Evolutionary conservation across 495 filamentous ascomycete species (phyloP), one percentile per base, ranked within the genome.

Genomic region (Penicillium silybi): DNA sequence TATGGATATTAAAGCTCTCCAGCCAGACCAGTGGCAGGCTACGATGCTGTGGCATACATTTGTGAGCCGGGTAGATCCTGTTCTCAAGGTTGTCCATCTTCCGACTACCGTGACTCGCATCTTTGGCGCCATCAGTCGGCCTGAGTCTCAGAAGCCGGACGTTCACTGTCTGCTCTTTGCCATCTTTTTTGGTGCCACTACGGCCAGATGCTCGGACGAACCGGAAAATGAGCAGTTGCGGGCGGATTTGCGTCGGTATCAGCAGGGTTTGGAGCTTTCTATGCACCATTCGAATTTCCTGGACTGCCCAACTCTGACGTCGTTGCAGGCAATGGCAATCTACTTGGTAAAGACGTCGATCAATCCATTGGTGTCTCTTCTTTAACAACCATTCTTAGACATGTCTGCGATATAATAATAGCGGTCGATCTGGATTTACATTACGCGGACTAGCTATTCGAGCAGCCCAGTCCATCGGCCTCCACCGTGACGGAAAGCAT

Each of bases 381-480:
- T 39, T 32, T 58, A 50, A 49, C 22, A 38, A 9, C 32, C 3
- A 18, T 8, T 13, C 62, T 34, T 50, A 79, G 69, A 72, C 64
- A 20, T 76, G 71, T 42, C 66, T 71, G 3, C 72, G 76, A 13
- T 68, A 62, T 17, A 64, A 60, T 34, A 73, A 76, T 47, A 67
- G 67, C 13, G 65, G 72, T n/a, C 68, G 75, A 8, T 71, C 71
- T 17, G 64, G 72, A 6, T 79, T 68, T 60, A 68, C 66, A 2
- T 44, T 82, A 10, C 67, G 65, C 0, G 77, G 75, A 3, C 63
- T 80, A 13, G 61, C 72, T 3, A 69, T 78, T 18, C 71, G 76
- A 26, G 62, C 76, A n/a, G 78, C 76, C 3, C 76, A 76, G 19
- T 71, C 68, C 16, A 76, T 79, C 46, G 75, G 76, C 15, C 62